A percentile compares a stretch with the other conserved stretches of the same genome.
Evolutionary conservation across 306 rosid species (phyloP).

Genomic region (Malus sieversii): DNA sequence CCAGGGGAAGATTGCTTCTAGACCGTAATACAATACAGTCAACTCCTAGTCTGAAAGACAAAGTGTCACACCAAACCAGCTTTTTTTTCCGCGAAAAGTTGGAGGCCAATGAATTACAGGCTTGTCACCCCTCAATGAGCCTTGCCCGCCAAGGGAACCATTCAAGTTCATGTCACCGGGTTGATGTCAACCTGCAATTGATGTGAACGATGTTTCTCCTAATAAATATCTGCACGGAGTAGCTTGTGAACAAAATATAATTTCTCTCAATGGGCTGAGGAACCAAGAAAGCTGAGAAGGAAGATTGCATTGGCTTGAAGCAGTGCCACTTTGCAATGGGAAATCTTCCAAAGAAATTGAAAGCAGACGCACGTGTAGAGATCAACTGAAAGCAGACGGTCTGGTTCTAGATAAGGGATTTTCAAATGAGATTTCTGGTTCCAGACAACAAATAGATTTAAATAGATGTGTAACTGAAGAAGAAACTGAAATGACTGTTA

Average conservation of each 20-base stretch:
- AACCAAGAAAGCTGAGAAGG: constrained; percentile 33
- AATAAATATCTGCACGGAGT: too few relatives aligned
- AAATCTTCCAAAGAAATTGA: constrained; percentile 28
- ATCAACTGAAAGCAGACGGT: too few relatives aligned
- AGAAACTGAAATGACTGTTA: too few relatives aligned
- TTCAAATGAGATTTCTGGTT: too few relatives aligned
- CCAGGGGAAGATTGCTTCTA: constrained; percentile 39
- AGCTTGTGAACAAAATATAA: constrained; percentile 6
- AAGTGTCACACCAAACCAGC: constrained; percentile 30
- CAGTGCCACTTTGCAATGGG: constrained; percentile 24
- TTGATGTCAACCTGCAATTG: too few relatives aligned
- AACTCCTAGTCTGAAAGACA: constrained; percentile 29
- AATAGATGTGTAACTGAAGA: too few relatives aligned
- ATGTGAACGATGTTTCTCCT: too few relatives aligned
- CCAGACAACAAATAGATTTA: too few relatives aligned
- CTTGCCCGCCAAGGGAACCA: constrained; percentile 12
- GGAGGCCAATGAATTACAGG: constrained; percentile 33
- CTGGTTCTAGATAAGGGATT: too few relatives aligned
- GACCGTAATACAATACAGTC: constrained; percentile 40
- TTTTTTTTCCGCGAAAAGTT: constrained; percentile 25
- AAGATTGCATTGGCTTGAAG: constrained; percentile 58
- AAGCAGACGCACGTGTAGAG: too few relatives aligned
- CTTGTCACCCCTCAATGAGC: constrained; percentile 36
- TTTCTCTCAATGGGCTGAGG: constrained; percentile 3
- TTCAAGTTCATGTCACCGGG: too few relatives aligned